Percentiles rank a stretch among this genome's conserved stretches.
These are phyloP conservation scores for Vitis amurensis DNA, from an alignment of 164 flowering plant genomes.

Conservation along the genomic window DNA sequence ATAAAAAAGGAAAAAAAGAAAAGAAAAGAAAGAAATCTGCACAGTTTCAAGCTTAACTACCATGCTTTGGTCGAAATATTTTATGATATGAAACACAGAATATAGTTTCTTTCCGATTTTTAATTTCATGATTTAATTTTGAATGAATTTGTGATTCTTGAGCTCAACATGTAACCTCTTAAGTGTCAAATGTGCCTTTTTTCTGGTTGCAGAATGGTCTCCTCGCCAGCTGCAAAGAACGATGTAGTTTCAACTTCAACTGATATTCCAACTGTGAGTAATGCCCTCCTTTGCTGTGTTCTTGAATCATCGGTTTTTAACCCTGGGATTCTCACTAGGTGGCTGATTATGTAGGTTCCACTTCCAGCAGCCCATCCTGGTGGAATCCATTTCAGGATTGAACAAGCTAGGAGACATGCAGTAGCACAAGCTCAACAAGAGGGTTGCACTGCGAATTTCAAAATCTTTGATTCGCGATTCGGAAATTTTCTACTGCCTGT, in stretches of 20 bases:
- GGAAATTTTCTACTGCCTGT: slow-evolving; percentile 65
- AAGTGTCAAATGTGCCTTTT: not conserved
- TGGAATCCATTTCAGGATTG: slow-evolving; percentile 24
- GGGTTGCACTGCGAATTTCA: slow-evolving; percentile 51
- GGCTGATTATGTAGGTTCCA: slow-evolving; percentile 19
- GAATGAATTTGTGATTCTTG: not conserved
- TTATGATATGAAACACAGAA: not conserved
- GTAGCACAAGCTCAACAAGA: slow-evolving; percentile 61
- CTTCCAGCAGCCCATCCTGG: slow-evolving; percentile 11
- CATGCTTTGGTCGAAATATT: not conserved
- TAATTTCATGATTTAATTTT: not conserved
- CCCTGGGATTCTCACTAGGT: not conserved
- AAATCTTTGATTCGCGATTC: slow-evolving; percentile 52
- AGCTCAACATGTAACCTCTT: not conserved
- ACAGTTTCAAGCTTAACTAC: not conserved
- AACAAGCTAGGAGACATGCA: slow-evolving; percentile 48
- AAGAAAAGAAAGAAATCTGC: not conserved
- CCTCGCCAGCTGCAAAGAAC: slow-evolving; percentile 15
- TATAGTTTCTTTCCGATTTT: not conserved
- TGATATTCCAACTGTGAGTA: slow-evolving; percentile 1
- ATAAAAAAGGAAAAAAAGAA: not conserved
- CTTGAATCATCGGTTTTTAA: not conserved
- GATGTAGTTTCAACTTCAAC: slow-evolving; percentile 7
- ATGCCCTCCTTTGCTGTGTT: not conserved
- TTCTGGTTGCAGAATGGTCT: slow-evolving; percentile 11